Conservation (phyloP, 768 basidiomycete species). For the Tricholoma flavovirens region DNA sequence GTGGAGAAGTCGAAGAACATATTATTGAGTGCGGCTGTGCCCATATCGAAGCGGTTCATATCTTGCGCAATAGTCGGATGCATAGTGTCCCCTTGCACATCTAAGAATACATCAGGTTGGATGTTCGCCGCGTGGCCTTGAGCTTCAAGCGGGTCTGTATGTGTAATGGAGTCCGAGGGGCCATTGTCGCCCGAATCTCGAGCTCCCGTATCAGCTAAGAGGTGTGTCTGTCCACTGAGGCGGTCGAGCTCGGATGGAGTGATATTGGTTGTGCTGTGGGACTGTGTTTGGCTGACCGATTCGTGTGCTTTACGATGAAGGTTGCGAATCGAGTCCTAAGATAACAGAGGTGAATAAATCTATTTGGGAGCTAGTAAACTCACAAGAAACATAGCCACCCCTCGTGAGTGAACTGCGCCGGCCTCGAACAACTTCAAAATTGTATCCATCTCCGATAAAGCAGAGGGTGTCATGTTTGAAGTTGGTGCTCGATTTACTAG, state of each 20-base stretch:
- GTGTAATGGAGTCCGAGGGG: constrained; percentile 1
- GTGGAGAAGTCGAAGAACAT: constrained; percentile 22
- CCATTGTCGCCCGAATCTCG: constrained; percentile 1
- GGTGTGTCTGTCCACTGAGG: constrained; percentile 47
- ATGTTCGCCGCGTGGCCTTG: constrained; percentile 2
- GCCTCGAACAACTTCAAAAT: constrained; percentile 41
- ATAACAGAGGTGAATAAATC: not conserved
- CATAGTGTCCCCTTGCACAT: constrained; percentile 19
- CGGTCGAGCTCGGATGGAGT: constrained; percentile 47
- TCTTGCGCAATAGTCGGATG: constrained; percentile 54
- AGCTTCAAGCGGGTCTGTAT: not conserved
- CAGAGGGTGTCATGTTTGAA: constrained; percentile 41
- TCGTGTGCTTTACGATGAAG: constrained; percentile 41
- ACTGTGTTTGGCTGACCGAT: constrained; percentile 24
- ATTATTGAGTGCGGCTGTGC: constrained; percentile 15
- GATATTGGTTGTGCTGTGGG: constrained; percentile 20
- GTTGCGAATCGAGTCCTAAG: constrained; percentile 36
- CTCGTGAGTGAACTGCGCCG: constrained; percentile 37
- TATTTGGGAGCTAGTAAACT: constrained; percentile 7
- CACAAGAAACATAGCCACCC: constrained; percentile 43
- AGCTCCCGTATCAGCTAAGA: constrained; percentile 25
- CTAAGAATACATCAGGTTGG: constrained; percentile 12
- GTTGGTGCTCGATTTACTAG: constrained; percentile 44
- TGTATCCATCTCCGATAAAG: constrained; percentile 43
- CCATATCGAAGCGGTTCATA: constrained; percentile 25